Percentiles rank a stretch among this genome's conserved stretches.
phyloP scores from a whole-genome alignment of 2,329 filamentous ascomycete species.

The Cladosporium sp. region DNA sequence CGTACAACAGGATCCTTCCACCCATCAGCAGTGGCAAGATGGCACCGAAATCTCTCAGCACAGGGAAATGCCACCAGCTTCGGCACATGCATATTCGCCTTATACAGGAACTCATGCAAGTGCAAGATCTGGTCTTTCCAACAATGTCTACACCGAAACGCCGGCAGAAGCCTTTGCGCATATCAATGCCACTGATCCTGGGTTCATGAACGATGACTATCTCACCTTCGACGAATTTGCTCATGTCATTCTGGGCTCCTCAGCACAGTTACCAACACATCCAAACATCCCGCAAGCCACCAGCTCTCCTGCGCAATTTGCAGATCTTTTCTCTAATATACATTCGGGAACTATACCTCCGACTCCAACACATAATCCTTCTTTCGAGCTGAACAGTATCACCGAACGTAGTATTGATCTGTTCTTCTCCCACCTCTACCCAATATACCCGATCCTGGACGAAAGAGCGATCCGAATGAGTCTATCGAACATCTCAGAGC shows the following conservation, averaged over 20 bases:
- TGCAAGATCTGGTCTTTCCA: background rate
- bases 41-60: background rate
- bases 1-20: background rate
- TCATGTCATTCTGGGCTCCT: conserved; percentile 19
- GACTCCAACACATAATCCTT: background rate
- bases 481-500: background rate
- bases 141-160: background rate
- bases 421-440: conserved; percentile 24
- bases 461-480: conserved; percentile 5
- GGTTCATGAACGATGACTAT: conserved; percentile 15
- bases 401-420: conserved; percentile 19
- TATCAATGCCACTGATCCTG: background rate
- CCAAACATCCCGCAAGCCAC: background rate
- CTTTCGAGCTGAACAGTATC: conserved; percentile 6
- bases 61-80: background rate
- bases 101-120: background rate
- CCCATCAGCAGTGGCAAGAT: background rate
- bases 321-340: conserved; percentile 2
- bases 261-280: background rate
- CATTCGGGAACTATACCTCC: conserved; percentile 10
- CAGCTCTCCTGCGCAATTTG: conserved; percentile 1
- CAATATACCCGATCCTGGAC: conserved; percentile 21
- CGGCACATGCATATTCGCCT: background rate
- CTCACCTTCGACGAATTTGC: conserved; percentile 25
- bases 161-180: background rate